Evolutionary conservation across 768 basidiomycete genomes (phyloP), one percentile per base, ranked within the genome.

Genomic region (Mycena belliarum): DNA sequence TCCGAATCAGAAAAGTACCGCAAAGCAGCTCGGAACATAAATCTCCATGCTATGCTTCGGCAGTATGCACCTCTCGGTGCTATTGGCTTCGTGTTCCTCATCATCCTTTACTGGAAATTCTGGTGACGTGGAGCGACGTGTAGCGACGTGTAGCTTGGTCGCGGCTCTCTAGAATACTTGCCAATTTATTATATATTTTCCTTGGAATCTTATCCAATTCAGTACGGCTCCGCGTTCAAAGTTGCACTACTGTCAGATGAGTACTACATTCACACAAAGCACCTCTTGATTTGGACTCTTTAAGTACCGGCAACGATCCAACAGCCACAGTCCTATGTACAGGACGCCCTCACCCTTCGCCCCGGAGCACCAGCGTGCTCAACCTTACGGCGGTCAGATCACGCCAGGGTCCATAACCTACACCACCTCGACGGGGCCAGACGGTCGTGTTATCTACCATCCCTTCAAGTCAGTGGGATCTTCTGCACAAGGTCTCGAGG

Each of bases 1-100:
- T 90, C 95, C 45, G 97, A 99, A 74, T 97, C 95, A 18, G 92
- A 97, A 76, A 98, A 93, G 76, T 99, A 98, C 73, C 87, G 96
- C 48, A 95, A 91, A 75, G 93, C 94, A 25, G 94, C 97, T 24
- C 81, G 91, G 64, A 94, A 97, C 66, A 91, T 99, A 74, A 98
- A 98, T 69, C 70, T 95, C 52, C 84, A 95, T 64, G 93, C 95
- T 15, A 89, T 98, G 87, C 70, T 98, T 63, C 86, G 97, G 59
- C 93, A 98, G 69, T 99, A 95, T 74, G 97, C 95, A 37, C 97
- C 97, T 2, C 73, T 98, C 52, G 95, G 83, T 44, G 94, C 89
- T 20, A 82, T 95, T 42, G 83, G 78, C 20, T 76, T 98, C 61
- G 79, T 99, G 64, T 66, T 97, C 51, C 76, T 98, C 61, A 79